Evolutionary conservation across 805 yeast genomes (phyloP), one percentile per base, ranked within the genome.

Genomic region (Torulaspora delbrueckii): DNA sequence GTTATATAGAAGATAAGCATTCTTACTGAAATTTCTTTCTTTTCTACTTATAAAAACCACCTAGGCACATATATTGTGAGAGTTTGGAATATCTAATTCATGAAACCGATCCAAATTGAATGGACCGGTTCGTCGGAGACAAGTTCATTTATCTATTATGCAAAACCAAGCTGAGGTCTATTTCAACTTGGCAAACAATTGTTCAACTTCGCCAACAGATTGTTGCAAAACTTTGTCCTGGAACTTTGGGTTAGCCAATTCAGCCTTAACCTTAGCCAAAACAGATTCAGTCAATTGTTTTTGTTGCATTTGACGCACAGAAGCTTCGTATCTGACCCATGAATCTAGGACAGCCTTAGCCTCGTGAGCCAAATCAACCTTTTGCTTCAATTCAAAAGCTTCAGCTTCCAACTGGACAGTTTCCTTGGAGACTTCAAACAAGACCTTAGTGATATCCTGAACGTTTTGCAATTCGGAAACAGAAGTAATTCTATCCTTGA

Each of bases 301-400:
- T 78, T 93, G 99, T 78, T 93, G 96, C 66, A 81, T 74, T 77
- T 88, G 96, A 77, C 97, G 91, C 58, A 90, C 93, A 68, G 88
- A 89, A 58, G 87, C 84, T 78, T 93, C 99, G 73, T 86, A 86
- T 81, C 98, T 87, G 62, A 90, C 97, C 99, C 99, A 93, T 12
- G 98, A 88, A 74, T 93, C 99, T 67, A 93, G 81, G 51, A 91
- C 96, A 47, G 93, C 74, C 76, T 86, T 89, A 65, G 98, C 98
- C 77, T 89, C 96, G 53, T 75, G 60, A 47, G 95, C 91, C 57
- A 89, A 79, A 53, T 82, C 89, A 57, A 87, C 89, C 67, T 82
- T 72, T 78, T 93, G 99, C 77, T 89, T 85, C 69, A 87, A 80
- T 75, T 86, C 95, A 65, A 90, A 93, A 46, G 91, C 81, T 73